A percentile compares a stretch with the other conserved stretches of the same genome.
These are phyloP conservation scores for Geoglossum glabrum DNA, from an alignment of 495 filamentous ascomycete species.

Conservation along the genomic window DNA sequence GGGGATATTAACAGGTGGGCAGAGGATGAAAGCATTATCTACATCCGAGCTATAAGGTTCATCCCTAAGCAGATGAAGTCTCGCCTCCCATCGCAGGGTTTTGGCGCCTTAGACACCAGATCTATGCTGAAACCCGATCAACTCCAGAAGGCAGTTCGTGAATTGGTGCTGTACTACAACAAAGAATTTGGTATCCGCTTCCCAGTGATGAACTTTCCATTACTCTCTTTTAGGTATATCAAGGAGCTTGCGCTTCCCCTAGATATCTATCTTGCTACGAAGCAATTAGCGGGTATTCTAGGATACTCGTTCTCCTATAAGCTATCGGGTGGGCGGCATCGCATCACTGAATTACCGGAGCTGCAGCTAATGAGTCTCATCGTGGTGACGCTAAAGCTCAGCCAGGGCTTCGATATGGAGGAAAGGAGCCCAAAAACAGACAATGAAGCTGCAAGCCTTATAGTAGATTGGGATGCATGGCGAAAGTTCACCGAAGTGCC, in stretches of 20 bases:
- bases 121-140: slow-evolving; percentile 24
- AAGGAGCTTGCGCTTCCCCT: slow-evolving; percentile 57
- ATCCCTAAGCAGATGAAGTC: slow-evolving; percentile 5
- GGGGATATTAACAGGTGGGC: slow-evolving; percentile 39
- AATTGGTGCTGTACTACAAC: slow-evolving; percentile 40
- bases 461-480: slow-evolving; percentile 60
- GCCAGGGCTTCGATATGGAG: slow-evolving; percentile 52
- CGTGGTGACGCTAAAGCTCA: slow-evolving; percentile 58
- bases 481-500: slow-evolving; percentile 25
- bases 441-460: slow-evolving; percentile 38
- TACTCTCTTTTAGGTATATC: slow-evolving; percentile 48
- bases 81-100: background rate
- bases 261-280: slow-evolving; percentile 45
- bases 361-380: slow-evolving; percentile 46
- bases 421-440: slow-evolving; percentile 31
- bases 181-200: slow-evolving; percentile 47
- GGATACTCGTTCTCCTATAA: slow-evolving; percentile 37
- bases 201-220: slow-evolving; percentile 46
- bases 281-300: slow-evolving; percentile 35
- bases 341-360: slow-evolving; percentile 41
- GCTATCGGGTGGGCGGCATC: slow-evolving; percentile 11
- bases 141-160: slow-evolving; percentile 41
- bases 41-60: slow-evolving; percentile 19
- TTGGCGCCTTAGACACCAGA: slow-evolving; percentile 2
- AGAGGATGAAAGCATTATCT: slow-evolving; percentile 22